These are phyloP conservation scores for Scheffersomyces parashehatae DNA, from an alignment of 1,139 yeast species.

Conservation along the genomic window DNA sequence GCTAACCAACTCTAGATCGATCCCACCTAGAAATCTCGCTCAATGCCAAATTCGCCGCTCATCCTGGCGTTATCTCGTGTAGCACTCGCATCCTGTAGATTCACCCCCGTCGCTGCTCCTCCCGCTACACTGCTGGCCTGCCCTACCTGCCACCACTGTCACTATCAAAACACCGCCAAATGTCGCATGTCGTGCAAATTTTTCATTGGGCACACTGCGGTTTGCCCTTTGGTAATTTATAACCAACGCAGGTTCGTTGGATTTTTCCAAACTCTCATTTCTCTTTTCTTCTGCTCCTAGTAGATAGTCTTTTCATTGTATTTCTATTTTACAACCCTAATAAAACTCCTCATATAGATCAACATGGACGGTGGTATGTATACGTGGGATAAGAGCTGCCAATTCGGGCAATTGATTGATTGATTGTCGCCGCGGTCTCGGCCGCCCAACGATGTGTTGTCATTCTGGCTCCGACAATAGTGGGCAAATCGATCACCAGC, in stretches of 20 bases:
- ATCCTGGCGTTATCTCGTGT: too few relatives aligned
- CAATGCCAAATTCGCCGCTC: too few relatives aligned
- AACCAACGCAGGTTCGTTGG: constrained; percentile 7
- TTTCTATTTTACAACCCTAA: constrained; percentile 10
- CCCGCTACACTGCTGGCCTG: too few relatives aligned
- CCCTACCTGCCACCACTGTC: too few relatives aligned
- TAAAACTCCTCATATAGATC: constrained; percentile 14
- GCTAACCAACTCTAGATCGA: too few relatives aligned
- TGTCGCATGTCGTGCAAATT: not conserved
- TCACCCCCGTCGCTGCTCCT: too few relatives aligned
- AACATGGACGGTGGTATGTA: constrained; percentile 54
- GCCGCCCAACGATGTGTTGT: not conserved
- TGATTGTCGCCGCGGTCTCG: not conserved
- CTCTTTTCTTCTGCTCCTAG: constrained; percentile 15
- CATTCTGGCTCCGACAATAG: constrained; percentile 9
- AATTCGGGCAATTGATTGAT: constrained; percentile 7
- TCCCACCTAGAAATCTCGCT: too few relatives aligned
- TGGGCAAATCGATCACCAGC: too few relatives aligned
- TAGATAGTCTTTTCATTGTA: not conserved
- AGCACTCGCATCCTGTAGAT: too few relatives aligned
- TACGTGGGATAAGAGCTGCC: constrained; percentile 3
- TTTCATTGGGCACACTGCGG: constrained; percentile 3
- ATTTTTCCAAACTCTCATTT: constrained; percentile 9
- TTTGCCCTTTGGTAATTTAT: constrained; percentile 11
- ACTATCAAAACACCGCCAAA: not conserved